Evolutionary conservation across 345 rosid genomes (phyloP).

Genomic region (Hypericum perforatum): DNA sequence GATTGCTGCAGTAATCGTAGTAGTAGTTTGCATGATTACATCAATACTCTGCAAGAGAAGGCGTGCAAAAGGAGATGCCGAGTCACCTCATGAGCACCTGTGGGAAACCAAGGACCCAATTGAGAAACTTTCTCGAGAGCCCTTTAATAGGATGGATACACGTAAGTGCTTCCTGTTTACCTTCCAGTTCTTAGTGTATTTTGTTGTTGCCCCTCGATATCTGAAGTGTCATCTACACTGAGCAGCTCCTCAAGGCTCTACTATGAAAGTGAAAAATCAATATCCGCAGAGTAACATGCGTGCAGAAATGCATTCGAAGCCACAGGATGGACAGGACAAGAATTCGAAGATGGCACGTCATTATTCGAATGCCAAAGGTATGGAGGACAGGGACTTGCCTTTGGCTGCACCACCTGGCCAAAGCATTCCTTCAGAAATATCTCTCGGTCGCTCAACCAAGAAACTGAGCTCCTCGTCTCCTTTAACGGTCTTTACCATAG

Average conservation of each 20-base stretch:
- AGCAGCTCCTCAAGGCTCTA: constrained; percentile 38
- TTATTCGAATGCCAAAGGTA: constrained; percentile 10
- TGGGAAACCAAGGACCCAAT: constrained; percentile 25
- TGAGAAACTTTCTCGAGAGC: constrained; percentile 28
- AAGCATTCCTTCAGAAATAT: constrained; percentile 17
- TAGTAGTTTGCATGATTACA: constrained; percentile 38
- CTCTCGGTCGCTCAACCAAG: constrained; percentile 20
- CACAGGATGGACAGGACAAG: constrained; percentile 26
- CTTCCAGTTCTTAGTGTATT: background rate
- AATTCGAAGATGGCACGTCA: constrained; percentile 20
- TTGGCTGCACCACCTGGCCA: constrained; percentile 41
- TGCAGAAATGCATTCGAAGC: constrained; percentile 21
- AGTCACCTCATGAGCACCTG: constrained; percentile 16
- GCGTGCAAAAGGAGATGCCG: constrained; percentile 12
- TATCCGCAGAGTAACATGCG: constrained; percentile 29
- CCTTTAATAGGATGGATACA: constrained; percentile 25
- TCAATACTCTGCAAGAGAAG: constrained; percentile 40
- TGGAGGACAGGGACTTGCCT: constrained; percentile 13
- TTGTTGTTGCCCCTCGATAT: background rate
- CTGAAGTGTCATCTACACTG: constrained; percentile 9
- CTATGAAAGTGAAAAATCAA: constrained; percentile 31
- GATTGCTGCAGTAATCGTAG: constrained; percentile 22
- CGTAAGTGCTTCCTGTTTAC: constrained; percentile 27
- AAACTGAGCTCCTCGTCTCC: constrained; percentile 28
- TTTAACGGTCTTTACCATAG: constrained; percentile 44